These are phyloP conservation scores for Pelagophyceae sp. DNA, from an alignment of 352 stramenopile genomes.

Conservation along the genomic window DNA sequence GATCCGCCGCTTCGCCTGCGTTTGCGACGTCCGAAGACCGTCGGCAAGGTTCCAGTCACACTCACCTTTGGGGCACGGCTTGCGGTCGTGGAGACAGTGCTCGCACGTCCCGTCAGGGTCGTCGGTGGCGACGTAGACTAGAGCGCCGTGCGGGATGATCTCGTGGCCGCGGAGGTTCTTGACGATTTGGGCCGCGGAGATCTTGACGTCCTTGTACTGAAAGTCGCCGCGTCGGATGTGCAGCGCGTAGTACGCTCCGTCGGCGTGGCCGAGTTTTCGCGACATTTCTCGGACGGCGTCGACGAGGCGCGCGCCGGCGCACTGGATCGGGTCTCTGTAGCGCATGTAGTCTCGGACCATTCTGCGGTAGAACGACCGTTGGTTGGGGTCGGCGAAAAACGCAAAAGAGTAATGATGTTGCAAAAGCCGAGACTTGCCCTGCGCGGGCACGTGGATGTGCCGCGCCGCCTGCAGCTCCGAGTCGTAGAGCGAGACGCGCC, in stretches of 20 bases:
- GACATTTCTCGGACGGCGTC: constrained; percentile 38
- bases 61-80: not conserved
- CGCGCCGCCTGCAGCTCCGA: constrained; percentile 36
- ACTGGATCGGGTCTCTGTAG: constrained; percentile 59
- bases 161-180: constrained; percentile 8
- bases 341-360: constrained; percentile 58
- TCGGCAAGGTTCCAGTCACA: no score
- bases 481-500: constrained; percentile 35
- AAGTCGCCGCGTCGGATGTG: constrained; percentile 64
- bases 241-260: constrained; percentile 45
- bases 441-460: constrained; percentile 41
- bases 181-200: constrained; percentile 34
- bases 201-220: constrained; percentile 55
- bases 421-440: constrained; percentile 36
- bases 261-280: constrained; percentile 30
- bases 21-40: no score
- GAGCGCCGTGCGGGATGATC: constrained; percentile 20
- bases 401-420: constrained; percentile 53
- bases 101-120: constrained; percentile 37
- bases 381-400: constrained; percentile 49
- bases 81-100: not conserved
- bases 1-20: no score
- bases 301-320: constrained; percentile 50
- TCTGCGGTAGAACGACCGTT: constrained; percentile 49
- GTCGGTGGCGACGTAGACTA: constrained; percentile 61